Evolutionary conservation across 2,329 filamentous ascomycete genomes (phyloP), one percentile per base, ranked within the genome.

Genomic region (Trichoderma koningii): DNA sequence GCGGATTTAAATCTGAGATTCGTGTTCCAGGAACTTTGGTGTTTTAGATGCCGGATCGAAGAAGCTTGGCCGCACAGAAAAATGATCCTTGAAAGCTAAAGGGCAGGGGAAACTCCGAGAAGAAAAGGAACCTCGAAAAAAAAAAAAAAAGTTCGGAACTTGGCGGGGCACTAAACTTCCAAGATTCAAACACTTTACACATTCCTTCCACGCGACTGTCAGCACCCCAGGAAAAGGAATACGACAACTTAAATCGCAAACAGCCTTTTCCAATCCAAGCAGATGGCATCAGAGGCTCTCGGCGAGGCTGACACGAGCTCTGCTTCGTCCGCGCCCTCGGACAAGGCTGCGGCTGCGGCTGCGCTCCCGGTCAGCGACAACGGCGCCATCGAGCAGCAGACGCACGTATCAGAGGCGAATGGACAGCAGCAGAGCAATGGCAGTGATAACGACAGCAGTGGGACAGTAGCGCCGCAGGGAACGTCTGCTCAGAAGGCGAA

Each of bases 271-370:
- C 10, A 52, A 51, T 23, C 12, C 57, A 21, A 52, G 28, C 38
- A 52, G 12, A 61, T 61, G 57, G 48, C 57, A 47, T 45, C 57
- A 61, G 57, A 61, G 57, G 47, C 47, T 44, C 47, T 52, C 17
- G 48, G 38, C 38, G 47, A 61, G 57, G 57, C 57, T 61, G 48
- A 52, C 26, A 34, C 42, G 57, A 52, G 12, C 23, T 47, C 50
- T 26, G 2, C 50, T 34, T 38, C 41, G 45, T 2, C 50, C 45
- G 19, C n/a, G 44, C 38, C 28, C 41, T 52, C 50, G 19, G 28
- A 34, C 56, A 26, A 38, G 56, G 42, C 56, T 53, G 38, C 34
- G 17, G 15, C 50, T 28, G 9, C 30, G 28, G n/a, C 23, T 34
- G 26, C n/a, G 17, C n/a, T 28, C 6, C n/a, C 42, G 10, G 26